A percentile compares a stretch with the other conserved stretches of the same genome.
Evolutionary conservation across 2,329 filamentous ascomycete genomes (phyloP).

Genomic region (Alternaria metachromatica): DNA sequence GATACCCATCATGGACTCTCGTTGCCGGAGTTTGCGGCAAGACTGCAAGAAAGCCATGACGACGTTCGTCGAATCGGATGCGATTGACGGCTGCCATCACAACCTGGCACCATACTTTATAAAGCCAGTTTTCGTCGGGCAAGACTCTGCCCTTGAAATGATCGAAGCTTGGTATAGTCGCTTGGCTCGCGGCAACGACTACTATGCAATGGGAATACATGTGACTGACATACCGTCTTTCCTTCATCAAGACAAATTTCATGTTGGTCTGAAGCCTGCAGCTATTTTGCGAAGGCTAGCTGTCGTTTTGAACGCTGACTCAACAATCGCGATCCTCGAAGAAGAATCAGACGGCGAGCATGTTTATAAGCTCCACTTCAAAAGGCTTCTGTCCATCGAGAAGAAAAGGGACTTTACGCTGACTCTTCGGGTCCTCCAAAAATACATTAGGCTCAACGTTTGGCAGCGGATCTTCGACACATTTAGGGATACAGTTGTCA

Average conservation of each 20-base stretch:
- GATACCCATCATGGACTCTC: neutral
- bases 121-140: neutral
- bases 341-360: neutral
- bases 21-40: neutral
- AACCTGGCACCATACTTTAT: neutral
- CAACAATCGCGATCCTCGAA: neutral
- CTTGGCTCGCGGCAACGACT: neutral
- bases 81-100: neutral
- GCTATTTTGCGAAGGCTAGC: neutral
- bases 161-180: neutral
- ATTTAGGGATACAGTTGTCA: neutral
- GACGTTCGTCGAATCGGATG: neutral
- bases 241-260: neutral
- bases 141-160: neutral
- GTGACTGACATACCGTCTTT: neutral
- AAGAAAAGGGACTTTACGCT: neutral
- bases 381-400: neutral
- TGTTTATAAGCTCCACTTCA: neutral
- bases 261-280: neutral
- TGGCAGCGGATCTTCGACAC: neutral
- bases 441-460: neutral
- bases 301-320: neutral
- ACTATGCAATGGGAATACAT: neutral
- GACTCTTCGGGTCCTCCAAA: neutral
- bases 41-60: neutral